Percentiles rank a stretch among this genome's conserved stretches.
Conservation (phyloP, 2,329 filamentous ascomycete genomes). For the Penicillium sp. region DNA sequence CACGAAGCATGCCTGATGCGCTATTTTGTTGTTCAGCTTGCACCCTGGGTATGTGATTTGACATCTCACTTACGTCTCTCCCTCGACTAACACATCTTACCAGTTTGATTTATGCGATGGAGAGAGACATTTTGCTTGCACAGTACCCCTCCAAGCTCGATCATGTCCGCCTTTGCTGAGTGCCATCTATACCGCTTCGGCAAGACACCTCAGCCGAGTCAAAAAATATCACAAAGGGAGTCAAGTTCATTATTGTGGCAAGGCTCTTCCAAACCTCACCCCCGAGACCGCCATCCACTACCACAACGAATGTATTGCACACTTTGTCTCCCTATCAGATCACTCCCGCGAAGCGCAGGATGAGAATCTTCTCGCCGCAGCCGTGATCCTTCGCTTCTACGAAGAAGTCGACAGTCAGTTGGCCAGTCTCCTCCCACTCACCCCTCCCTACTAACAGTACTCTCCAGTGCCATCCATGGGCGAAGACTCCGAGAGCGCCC, state of each 20-base stretch:
- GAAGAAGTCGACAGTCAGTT: constrained; percentile 44
- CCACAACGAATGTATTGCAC: constrained; percentile 45
- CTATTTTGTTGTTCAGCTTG: constrained; percentile 27
- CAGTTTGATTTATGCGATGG: constrained; percentile 49
- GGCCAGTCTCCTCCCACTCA: neutral
- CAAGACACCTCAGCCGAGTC: constrained; percentile 40
- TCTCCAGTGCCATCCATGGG: constrained; percentile 21
- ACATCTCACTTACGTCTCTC: neutral
- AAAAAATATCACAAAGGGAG: constrained; percentile 26
- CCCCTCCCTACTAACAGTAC: neutral
- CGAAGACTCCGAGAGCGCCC: constrained; percentile 22
- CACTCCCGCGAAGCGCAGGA: constrained; percentile 36
- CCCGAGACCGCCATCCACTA: constrained; percentile 44
- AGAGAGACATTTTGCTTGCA: constrained; percentile 44
- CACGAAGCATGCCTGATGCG: constrained; percentile 23
- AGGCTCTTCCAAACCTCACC: constrained; percentile 32
- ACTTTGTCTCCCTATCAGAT: constrained; percentile 44
- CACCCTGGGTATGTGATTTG: constrained; percentile 18
- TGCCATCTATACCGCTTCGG: constrained; percentile 43
- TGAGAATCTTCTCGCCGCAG: constrained; percentile 47
- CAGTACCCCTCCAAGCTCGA: constrained; percentile 46
- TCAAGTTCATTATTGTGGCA: constrained; percentile 26
- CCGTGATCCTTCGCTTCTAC: constrained; percentile 47
- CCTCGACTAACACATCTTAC: neutral
- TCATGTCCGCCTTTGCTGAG: constrained; percentile 44